These are phyloP conservation scores for Stylonectria norvegica DNA, from an alignment of 2,329 filamentous ascomycete genomes.

Conservation along the genomic window DNA sequence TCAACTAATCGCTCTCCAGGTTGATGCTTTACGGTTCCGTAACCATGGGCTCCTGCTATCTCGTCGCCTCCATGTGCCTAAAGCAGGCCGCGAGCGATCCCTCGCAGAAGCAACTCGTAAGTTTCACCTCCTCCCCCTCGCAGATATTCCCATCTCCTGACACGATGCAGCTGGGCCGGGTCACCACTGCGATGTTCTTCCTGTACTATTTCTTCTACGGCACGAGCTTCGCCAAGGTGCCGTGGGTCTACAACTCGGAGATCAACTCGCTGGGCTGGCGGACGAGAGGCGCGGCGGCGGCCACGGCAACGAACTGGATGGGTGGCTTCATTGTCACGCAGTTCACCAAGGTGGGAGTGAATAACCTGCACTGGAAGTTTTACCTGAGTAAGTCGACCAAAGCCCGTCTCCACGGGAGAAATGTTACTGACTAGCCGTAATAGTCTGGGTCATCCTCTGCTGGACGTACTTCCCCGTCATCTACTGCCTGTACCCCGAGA, in stretches of 20 bases:
- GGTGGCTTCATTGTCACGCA: slow-evolving; percentile 42
- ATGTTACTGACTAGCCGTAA: not conserved
- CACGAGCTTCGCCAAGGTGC: slow-evolving; percentile 37
- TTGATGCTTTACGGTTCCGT: slow-evolving; percentile 39
- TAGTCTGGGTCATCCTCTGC: slow-evolving; percentile 33
- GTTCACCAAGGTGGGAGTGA: slow-evolving; percentile 42
- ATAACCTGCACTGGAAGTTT: slow-evolving; percentile 40
- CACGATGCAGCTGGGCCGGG: slow-evolving; percentile 38
- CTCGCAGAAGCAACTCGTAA: slow-evolving; percentile 24
- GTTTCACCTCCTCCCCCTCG: slow-evolving; percentile 1
- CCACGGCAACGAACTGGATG: slow-evolving; percentile 44
- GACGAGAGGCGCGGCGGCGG: slow-evolving; percentile 40
- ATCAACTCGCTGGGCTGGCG: slow-evolving; percentile 42
- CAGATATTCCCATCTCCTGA: not conserved
- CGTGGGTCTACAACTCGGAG: slow-evolving; percentile 42
- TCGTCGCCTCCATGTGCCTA: slow-evolving; percentile 36
- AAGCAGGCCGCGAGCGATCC: slow-evolving; percentile 31
- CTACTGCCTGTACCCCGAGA: slow-evolving; percentile 50
- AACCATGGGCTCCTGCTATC: slow-evolving; percentile 34
- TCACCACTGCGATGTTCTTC: slow-evolving; percentile 42
- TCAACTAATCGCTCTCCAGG: too few species aligned
- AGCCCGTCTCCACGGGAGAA: accelerated
- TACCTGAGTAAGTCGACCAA: slow-evolving; percentile 40
- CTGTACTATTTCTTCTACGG: slow-evolving; percentile 42
- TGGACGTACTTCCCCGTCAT: slow-evolving; percentile 37